Evolutionary conservation across 257 asterid species (phyloP), one percentile per base, ranked within the genome.

Genomic region (Pogostemon cablin): DNA sequence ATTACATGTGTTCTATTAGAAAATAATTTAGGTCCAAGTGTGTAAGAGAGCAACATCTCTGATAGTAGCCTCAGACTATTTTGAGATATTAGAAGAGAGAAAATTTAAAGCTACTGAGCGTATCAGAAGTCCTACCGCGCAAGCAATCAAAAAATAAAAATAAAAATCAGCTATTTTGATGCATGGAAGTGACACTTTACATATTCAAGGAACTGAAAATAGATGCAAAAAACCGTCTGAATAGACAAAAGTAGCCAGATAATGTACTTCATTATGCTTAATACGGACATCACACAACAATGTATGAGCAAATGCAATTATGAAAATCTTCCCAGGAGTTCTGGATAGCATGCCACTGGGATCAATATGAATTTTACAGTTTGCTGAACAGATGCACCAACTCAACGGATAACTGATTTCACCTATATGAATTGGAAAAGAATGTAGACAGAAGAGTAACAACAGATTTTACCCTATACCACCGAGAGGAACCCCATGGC

Each of bases 401-500:
- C 41, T 73, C 44, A 47, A 46, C 32, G 25, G n/a, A 39, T 66
- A 62, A 17, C 34, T 25, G 9, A 56, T 35, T 58, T 56, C 2
- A 52, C 46, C 60, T 12, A 47, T 47, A 34, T 41, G 9, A 3
- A 9, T 44, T 53, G 7, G 39, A 62, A 49, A 6, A 42, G 15
- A 55, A 61, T 56, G 2, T 57, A 65, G 25, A 82, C 6, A 47
- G 68, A 56, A 67, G 71, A 69, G 68, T 39, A 63, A 59, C 4
- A 20, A 10, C 15, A 52, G 76, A 39, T 70, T 72, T 52, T 89
- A 95, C 99, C 99, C 99, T 57, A 95, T 80, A 74, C 99, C 99
- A 70, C 99, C 99, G 53, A 95, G 7, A 69, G 99, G 99, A 78
- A 91, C 97, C 71, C 98, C 98, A 53, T 85, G 96, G 84, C 96